A percentile compares a stretch with the other conserved stretches of the same genome.
These are phyloP conservation scores for Candida qinlingensis DNA, from an alignment of 805 yeast genomes.

Conservation along the genomic window DNA sequence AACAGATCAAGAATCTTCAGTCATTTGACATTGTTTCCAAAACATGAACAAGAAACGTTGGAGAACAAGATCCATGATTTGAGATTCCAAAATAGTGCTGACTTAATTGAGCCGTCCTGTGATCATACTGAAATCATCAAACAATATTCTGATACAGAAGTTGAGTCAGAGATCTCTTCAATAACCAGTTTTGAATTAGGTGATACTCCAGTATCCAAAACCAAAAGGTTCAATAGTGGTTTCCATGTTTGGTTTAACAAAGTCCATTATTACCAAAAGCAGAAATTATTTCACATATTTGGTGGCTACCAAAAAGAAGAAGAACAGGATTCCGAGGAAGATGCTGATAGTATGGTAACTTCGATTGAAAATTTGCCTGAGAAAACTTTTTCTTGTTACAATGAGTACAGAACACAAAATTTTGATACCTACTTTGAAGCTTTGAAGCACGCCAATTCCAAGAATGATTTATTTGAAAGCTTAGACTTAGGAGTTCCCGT, in stretches of 20 bases:
- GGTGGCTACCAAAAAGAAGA: neutral
- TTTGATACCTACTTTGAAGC: constrained; percentile 7
- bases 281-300: neutral
- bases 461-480: neutral
- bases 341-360: neutral
- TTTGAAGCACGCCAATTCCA: neutral
- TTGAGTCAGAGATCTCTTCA: neutral
- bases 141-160: neutral
- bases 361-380: constrained; percentile 4
- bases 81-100: constrained; percentile 6
- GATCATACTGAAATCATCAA: neutral
- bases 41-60: neutral
- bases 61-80: neutral
- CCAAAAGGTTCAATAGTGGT: constrained; percentile 4
- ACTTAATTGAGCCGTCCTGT: neutral
- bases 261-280: constrained; percentile 4
- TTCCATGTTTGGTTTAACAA: constrained; percentile 9
- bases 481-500: constrained; percentile 5
- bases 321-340: neutral
- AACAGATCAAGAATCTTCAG: neutral
- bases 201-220: constrained; percentile 8
- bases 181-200: constrained; percentile 6
- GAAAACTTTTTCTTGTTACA: constrained; percentile 14
- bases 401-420: constrained; percentile 13
- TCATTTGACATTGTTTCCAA: neutral